Percentiles rank a stretch among this genome's conserved stretches.
phyloP scores from a whole-genome alignment of 129 eudicot genomes.

The Smallanthus sonchifolius region DNA sequence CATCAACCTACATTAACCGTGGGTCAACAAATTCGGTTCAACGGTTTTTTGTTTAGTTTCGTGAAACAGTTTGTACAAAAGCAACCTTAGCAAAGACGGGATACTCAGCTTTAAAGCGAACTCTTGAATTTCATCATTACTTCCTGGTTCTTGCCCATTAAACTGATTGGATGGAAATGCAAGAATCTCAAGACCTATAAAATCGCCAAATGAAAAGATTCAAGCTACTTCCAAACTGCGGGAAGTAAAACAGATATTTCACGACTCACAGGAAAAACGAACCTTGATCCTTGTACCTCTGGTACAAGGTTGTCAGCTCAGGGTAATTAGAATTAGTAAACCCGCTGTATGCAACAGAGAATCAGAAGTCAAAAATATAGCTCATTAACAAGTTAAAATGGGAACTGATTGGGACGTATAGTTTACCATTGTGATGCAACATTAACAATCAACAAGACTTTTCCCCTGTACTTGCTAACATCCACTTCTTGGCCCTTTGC shows the following conservation, averaged over 20 bases:
- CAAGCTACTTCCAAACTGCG: not conserved
- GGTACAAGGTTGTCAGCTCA: conserved; percentile 65
- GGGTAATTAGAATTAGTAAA: conserved; percentile 79
- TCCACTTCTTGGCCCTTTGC: conserved; percentile 83
- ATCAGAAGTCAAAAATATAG: not conserved
- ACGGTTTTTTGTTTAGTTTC: too few species aligned
- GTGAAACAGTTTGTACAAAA: not conserved
- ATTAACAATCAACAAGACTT: conserved; percentile 79
- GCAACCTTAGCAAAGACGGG: conserved; percentile 82
- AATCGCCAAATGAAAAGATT: not conserved
- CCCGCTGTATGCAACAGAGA: conserved; percentile 48
- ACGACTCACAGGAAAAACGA: not conserved
- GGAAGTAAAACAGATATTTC: not conserved
- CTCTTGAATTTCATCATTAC: conserved; percentile 67
- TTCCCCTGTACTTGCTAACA: conserved; percentile 78
- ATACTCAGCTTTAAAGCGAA: conserved; percentile 90
- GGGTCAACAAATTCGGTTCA: not conserved
- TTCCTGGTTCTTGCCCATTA: conserved; percentile 91
- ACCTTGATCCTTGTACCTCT: conserved; percentile 92
- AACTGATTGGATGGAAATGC: conserved; percentile 97
- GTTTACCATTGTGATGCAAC: conserved; percentile 56
- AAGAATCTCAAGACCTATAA: conserved; percentile 78
- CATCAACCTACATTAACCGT: conserved; percentile 57
- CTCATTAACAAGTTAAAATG: not conserved
- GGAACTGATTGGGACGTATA: not conserved